Base-by-base conservation (phyloP, 495 filamentous ascomycete species). In the Diplogelasinospora grovesii region DNA sequence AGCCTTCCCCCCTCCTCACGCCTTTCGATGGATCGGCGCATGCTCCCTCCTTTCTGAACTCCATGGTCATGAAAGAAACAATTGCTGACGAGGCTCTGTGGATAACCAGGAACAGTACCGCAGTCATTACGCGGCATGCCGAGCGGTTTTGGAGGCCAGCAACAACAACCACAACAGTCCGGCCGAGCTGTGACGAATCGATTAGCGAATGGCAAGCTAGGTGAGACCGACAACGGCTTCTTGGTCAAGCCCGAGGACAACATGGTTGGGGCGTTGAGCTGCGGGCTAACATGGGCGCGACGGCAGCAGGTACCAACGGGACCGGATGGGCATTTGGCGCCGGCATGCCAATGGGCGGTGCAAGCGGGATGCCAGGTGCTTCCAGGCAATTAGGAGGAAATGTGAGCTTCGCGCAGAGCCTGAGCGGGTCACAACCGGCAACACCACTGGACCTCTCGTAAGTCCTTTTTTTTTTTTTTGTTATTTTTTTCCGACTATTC, bases 401-500 rank as follows among this genome's bases (percentile, higher is more conserved):
- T 71, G 72, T 61, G 66, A 89, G 81, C 50, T 93, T 92, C 62
- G 86, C 86, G 40, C 86, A 90, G 59, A 86, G 82, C 53, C 70
- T 92, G 50, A 78, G 78, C 43, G 82, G 77, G 10, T 86, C 83
- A 10, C 86, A 92, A 55, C 75, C 84, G 34, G 68, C 77, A 28
- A 80, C 84, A 33, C 78, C 85, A 26, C 59, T 92, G 45, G 86
- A 92, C 61, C 68, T 82, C 22, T 86, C 83, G 86, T 90, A 77
- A 80, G 86, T 86, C 27, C 11, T 8, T 24, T 10, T 5, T 22
- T 5, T 1, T 15, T 10, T 18, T 13, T 13, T 3, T 29, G 8
- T 38, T 2, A 4, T 8, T 27, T 33, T 23, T 16, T 34, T 14
- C 3, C 24, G 22, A 16, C 31, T 26, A 4, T 32, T 27, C 28